A percentile compares a stretch with the other conserved stretches of the same genome.
phyloP scores from a whole-genome alignment of 1,139 yeast species.

The Protomyces macrosporus region DNA sequence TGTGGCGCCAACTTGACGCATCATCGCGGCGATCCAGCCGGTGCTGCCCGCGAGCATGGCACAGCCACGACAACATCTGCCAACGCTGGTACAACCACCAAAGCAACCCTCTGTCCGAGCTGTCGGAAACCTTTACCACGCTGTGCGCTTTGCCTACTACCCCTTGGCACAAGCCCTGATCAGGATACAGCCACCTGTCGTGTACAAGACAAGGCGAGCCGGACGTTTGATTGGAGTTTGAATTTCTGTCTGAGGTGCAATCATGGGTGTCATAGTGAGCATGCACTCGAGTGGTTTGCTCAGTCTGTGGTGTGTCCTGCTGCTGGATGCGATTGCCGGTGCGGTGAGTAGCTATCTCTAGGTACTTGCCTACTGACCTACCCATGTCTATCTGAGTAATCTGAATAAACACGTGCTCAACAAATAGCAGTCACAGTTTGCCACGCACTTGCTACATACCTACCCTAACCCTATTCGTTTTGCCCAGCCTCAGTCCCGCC shows the following conservation, averaged over 20 bases:
- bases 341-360: neutral
- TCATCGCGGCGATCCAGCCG: slow-evolving; percentile 6
- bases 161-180: slow-evolving; percentile 57
- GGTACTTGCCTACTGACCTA: no score
- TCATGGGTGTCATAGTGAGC: slow-evolving; percentile 92
- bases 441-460: neutral
- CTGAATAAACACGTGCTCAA: neutral
- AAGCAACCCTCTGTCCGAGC: slow-evolving; percentile 17
- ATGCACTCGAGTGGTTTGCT: slow-evolving; percentile 92
- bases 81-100: neutral
- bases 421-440: neutral
- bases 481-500: no score
- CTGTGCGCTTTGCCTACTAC: slow-evolving; percentile 79
- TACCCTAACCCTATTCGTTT: neutral
- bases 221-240: slow-evolving; percentile 40
- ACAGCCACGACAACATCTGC: neutral
- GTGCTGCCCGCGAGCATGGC: neutral
- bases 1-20: slow-evolving; percentile 54
- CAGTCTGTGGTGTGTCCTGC: slow-evolving; percentile 87
- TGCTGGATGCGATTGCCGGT: slow-evolving; percentile 72
- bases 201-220: neutral
- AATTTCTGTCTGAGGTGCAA: slow-evolving; percentile 85
- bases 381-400: neutral
- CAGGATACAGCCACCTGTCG: slow-evolving; percentile 45
- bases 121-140: slow-evolving; percentile 39